Base-by-base conservation (phyloP, 129 eudicot species). In the Solidago caesia region DNA sequence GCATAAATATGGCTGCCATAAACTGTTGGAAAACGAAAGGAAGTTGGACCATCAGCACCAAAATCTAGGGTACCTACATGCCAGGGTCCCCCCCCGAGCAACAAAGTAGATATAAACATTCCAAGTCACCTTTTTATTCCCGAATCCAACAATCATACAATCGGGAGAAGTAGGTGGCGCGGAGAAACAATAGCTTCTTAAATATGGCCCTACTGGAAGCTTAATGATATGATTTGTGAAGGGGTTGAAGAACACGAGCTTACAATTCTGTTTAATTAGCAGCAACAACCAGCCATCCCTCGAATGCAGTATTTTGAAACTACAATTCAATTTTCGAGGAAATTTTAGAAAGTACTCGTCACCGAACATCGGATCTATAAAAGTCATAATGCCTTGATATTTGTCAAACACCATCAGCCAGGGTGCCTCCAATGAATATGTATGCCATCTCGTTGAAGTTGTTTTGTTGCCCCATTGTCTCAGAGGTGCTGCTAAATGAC, bases 331-430 rank as follows among this genome's bases (percentile, higher is more conserved):
- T 33, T 33, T 3, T 33, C 39, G 39, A 33, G 39, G 39, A 1
- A 3, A 1, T 33, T 33, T 33, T 3, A 33, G 39, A 33, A 33
- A 33, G 3, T 63, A 48, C 4, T 14, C 52, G 56, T 56, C 69
- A 51, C 76, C 76, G 43, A 39, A 42, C 41, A n/a, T 41, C 14
- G 76, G 76, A 72, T 72, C 76, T 27, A 21, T 58, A 43, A 72
- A 62, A 61, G 47, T 59, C 46, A 73, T 15, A 9, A 16, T 46
- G 64, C 44, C 27, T n/a, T 56, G 52, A 41, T 61, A 5, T 5
- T 11, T 42, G 51, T 47, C 67, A 2, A 39, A 44, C 6, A 57
- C 43, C 70, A 79, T 63, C 11, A 78, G 42, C 74, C 65, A 67
- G 13, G 75, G 83, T 14, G 63, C 61, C 43, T 6, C 44, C 47